Evolutionary conservation across 257 asterid species (phyloP).

Genomic region (Solanum tacnaense): DNA sequence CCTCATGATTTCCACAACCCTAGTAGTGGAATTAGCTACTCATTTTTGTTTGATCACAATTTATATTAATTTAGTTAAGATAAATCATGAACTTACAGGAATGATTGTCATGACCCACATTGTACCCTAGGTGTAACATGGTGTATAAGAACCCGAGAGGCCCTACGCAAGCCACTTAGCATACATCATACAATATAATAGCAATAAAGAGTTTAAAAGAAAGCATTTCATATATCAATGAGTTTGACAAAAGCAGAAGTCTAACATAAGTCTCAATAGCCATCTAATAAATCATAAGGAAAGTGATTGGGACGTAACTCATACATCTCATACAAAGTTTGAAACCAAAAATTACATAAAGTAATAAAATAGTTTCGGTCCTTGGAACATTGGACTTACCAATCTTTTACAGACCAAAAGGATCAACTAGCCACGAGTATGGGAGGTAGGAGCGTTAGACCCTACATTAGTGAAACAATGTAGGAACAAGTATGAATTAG

Average conservation of each 20-base stretch:
- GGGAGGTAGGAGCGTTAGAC: background rate
- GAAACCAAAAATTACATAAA: background rate
- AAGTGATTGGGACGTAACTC: background rate
- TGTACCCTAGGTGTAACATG: background rate
- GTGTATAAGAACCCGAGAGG: background rate
- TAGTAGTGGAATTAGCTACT: background rate
- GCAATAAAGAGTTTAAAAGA: too few species aligned
- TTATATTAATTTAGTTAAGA: too few species aligned
- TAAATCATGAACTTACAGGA: background rate
- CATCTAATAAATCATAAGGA: background rate
- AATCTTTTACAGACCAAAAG: background rate
- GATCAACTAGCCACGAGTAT: background rate
- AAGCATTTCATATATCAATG: background rate
- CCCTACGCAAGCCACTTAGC: background rate
- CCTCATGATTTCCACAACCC: background rate
- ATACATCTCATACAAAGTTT: too few species aligned
- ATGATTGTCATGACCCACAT: background rate
- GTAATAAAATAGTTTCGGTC: too few species aligned
- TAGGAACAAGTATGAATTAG: background rate
- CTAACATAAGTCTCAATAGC: background rate
- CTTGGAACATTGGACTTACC: background rate
- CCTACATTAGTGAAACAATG: background rate
- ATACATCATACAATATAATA: background rate
- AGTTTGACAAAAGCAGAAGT: background rate
- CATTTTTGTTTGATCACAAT: background rate